A percentile compares a stretch with the other conserved stretches of the same genome.
Conservation (phyloP, 345 rosid genomes). For the Anastatica hierochuntica region DNA sequence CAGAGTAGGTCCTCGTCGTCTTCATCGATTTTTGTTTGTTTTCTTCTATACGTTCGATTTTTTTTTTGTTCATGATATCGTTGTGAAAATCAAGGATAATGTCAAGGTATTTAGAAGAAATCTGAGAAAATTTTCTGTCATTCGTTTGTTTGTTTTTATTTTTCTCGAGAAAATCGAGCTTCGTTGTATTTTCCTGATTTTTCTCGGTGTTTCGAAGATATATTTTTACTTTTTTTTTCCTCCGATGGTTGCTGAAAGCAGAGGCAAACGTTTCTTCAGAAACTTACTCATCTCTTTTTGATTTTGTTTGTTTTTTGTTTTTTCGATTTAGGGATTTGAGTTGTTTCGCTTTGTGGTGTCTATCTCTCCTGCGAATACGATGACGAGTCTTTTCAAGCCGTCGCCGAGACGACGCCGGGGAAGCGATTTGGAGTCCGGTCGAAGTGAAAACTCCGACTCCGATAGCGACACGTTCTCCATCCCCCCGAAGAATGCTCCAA, state of each 20-base stretch:
- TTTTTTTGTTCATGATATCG: background rate
- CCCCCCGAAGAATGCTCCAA: conserved; percentile 57
- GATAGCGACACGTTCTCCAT: conserved; percentile 52
- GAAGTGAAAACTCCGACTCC: conserved; percentile 19
- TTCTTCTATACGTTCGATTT: background rate
- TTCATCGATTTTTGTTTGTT: background rate
- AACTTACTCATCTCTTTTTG: background rate
- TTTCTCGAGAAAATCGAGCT: conserved; percentile 2
- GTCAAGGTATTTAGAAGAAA: background rate
- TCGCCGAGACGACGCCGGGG: conserved; percentile 36
- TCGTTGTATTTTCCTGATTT: background rate
- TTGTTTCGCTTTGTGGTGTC: background rate
- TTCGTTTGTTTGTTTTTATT: background rate
- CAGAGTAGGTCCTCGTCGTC: background rate
- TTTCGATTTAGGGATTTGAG: conserved; percentile 14
- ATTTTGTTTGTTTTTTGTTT: background rate
- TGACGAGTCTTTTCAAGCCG: conserved; percentile 20
- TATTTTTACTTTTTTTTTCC: no score
- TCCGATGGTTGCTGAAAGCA: conserved; percentile 23
- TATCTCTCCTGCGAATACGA: conserved; percentile 43
- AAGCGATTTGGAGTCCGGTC: conserved; percentile 46
- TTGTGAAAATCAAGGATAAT: conserved; percentile 1
- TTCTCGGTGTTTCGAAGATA: conserved; percentile 11
- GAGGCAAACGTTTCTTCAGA: conserved; percentile 20
- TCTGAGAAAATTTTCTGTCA: background rate